Evolutionary conservation across 192 early-diverging fungal genomes (phyloP), one percentile per base, ranked within the genome.

Genomic region (Backusella psychrophila): DNA sequence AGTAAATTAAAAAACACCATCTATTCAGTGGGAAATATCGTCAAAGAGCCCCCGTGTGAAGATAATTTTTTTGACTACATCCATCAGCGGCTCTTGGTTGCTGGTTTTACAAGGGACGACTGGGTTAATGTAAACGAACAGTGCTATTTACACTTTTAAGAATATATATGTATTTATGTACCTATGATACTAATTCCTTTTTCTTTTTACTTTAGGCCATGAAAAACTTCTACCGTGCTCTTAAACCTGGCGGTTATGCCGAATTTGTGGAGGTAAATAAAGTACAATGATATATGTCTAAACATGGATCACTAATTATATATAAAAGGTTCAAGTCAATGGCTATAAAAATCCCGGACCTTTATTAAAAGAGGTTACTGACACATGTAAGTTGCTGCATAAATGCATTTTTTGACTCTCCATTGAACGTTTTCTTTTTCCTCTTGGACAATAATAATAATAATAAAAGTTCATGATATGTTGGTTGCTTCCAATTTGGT

Each of bases 31-130:
- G 71, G 42, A n/a, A 78, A 81, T 56, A 41, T 81, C 14, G 71
- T 74, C 1, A 35, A 67, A 14, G n/a, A 38, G 7, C 19, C 80
- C 21, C 76, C 76, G 12, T 83, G 76, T 66, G 52, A 76, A 21
- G 69, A 81, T 31, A 65, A 72, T 31, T 23, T n/a, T 19, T 83
- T 83, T 73, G 78, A 83, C 49, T 83, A 74, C 70, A 53, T 77
- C n/a, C 63, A 75, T 66, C 82, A 83, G 46, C 44, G 74, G 2
- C 34, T 72, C 15, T 41, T 81, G 23, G 11, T 76, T n/a, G 56
- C 52, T 36, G 66, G 70, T 1, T 80, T 80, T 26, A 83, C 78
- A 6, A 59, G 29, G 21, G n/a, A 39, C 4, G 69, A 80, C 35
- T 83, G 78, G 78, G 29, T 35, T 8, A 34, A 69, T 8, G 68